A percentile compares a stretch with the other conserved stretches of the same genome.
These are phyloP conservation scores for Periconia digitata DNA, from an alignment of 2,329 filamentous ascomycete genomes.

Conservation along the genomic window DNA sequence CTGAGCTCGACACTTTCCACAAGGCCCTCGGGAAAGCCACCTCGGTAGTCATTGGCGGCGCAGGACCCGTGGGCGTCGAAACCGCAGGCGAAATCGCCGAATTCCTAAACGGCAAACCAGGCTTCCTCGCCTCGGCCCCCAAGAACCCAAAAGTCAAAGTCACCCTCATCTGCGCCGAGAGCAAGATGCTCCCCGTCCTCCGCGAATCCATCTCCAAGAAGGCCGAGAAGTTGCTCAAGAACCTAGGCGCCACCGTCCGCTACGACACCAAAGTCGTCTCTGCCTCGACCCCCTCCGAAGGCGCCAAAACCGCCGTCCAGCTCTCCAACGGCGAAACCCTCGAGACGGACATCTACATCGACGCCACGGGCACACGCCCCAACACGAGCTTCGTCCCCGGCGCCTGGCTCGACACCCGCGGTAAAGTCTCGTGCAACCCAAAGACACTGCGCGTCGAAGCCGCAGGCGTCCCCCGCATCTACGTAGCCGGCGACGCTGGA, in stretches of 20 bases:
- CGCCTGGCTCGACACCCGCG: constrained; percentile 51
- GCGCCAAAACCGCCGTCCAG: constrained; percentile 46
- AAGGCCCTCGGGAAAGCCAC: constrained; percentile 43
- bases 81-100: constrained; percentile 54
- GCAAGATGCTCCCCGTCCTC: constrained; percentile 49
- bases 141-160: constrained; percentile 46
- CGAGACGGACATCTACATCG: constrained; percentile 57
- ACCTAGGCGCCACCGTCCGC: constrained; percentile 50
- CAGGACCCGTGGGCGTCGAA: constrained; percentile 54
- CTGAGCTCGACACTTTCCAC: constrained; percentile 41
- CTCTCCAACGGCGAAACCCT: constrained; percentile 51
- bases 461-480: constrained; percentile 47
- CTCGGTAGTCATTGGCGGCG: constrained; percentile 52
- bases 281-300: constrained; percentile 32
- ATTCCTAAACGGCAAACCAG: constrained; percentile 41
- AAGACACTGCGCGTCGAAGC: constrained; percentile 50
- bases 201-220: constrained; percentile 45
- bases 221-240: constrained; percentile 52
- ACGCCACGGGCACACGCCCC: constrained; percentile 54
- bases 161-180: constrained; percentile 48
- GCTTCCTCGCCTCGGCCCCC: constrained; percentile 38
- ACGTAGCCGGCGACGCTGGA: constrained; percentile 53
- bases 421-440: constrained; percentile 53
- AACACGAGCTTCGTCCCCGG: constrained; percentile 57
- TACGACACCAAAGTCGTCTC: constrained; percentile 42